phyloP scores from a whole-genome alignment of 768 basidiomycete genomes.

The Mrakia gelida region DNA sequence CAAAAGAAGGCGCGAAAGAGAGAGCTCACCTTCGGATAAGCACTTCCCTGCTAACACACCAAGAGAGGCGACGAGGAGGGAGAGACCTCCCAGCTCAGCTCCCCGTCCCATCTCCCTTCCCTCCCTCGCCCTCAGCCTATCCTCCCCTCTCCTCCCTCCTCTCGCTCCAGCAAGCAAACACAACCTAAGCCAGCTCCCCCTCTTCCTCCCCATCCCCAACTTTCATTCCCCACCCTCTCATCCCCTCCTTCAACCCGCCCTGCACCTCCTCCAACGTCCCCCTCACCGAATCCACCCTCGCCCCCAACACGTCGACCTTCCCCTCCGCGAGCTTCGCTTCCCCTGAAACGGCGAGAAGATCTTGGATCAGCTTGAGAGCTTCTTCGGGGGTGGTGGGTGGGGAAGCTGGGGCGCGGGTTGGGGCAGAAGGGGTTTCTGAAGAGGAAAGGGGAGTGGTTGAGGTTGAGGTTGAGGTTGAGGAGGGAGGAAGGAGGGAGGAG shows the following conservation, averaged over 20 bases:
- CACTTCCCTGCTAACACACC: too few relatives aligned
- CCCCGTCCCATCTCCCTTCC: too few relatives aligned
- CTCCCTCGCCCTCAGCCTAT: too few relatives aligned
- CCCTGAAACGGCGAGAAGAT: background rate
- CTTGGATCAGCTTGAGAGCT: background rate
- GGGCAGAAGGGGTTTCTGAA: background rate
- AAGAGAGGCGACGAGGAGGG: too few relatives aligned
- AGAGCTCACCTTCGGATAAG: too few relatives aligned
- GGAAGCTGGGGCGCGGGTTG: background rate
- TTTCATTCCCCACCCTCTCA: background rate
- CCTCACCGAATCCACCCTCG: background rate
- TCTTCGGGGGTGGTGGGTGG: background rate
- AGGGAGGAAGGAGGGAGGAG: constrained; percentile 1
- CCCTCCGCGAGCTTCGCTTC: constrained; percentile 11
- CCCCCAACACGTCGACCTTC: background rate
- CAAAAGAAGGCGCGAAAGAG: too few relatives aligned
- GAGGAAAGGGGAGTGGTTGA: background rate
- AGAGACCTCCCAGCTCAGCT: too few relatives aligned
- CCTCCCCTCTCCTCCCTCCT: too few relatives aligned
- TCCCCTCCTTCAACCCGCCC: background rate
- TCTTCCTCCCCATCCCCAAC: background rate
- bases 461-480: background rate
- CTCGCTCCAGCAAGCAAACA: too few relatives aligned
- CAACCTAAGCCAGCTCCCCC: background rate
- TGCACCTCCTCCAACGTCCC: background rate